Evolutionary conservation across 129 eudicot genomes (phyloP), one percentile per base, ranked within the genome.

Genomic region (Oenanthe sinensis): DNA sequence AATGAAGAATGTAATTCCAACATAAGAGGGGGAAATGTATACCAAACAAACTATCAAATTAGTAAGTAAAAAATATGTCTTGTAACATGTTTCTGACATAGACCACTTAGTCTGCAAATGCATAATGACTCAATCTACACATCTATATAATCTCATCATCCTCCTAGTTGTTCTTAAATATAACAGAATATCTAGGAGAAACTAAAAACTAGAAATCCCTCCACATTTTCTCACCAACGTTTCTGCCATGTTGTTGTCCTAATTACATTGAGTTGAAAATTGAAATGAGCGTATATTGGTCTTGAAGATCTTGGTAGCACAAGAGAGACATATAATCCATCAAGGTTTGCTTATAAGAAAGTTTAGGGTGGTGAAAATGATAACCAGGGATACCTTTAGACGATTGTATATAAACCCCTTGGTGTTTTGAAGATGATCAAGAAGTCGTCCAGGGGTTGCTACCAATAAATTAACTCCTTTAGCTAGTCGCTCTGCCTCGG

Each of bases 361-460:
- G 12, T 55, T 30, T 43, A 42, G 19, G 7, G 6, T 6, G 6
- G 42, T 46, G 0, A 24, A 26, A 42, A 74, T 26, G 19, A 17
- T 13, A 10, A 10, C 17, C 24, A 46, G 2, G 46, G 49, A 26
- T 77, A 93, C 98, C 98, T 84, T 86, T 1, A 93, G 85, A 75
- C 88, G 91, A 68, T 91, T 93, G 78, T 73, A 93, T 19, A 93
- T 87, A 77, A 93, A 93, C n/a, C 97, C 98, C 82, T 93, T 93
- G 4, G 97, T 91, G 81, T 91, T 88, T 24, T 91, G 93, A 39
- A 93, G 92, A 84, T 93, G 98, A 74, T 91, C 97, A 83, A 93
- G 96, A 83, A 93, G 93, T 24, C 97, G 85, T 6, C 97, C 97
- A 74, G 98, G 98, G 30, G 97, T 93, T 58, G 89, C 98, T 26